Conservation (phyloP, 2,329 filamentous ascomycete species). For the Aspergillus pseudoglaucus region DNA sequence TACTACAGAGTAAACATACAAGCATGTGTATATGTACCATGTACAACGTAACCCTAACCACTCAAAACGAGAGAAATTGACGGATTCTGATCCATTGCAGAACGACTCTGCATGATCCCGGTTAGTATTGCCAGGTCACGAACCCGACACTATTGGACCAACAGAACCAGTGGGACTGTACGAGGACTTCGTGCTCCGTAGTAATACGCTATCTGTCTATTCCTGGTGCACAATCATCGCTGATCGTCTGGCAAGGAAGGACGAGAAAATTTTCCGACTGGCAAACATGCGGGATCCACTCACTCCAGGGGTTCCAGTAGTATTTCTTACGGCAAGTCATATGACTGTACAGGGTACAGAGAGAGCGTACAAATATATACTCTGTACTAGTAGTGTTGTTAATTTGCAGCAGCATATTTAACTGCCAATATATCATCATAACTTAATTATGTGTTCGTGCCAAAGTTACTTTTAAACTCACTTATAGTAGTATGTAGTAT, state of each 20-base stretch:
- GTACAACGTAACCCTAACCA: neutral
- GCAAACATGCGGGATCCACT: neutral
- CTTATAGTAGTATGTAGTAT: neutral
- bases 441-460: too few relatives aligned
- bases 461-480: neutral
- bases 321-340: neutral
- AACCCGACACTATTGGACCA: slow-evolving; percentile 6
- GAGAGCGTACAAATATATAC: neutral
- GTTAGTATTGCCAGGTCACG: neutral
- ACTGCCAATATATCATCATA: too few relatives aligned
- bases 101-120: neutral
- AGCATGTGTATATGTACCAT: neutral
- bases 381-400: neutral
- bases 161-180: neutral
- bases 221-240: slow-evolving; percentile 15
- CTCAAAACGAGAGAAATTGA: neutral
- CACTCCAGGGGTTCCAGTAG: neutral
- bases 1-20: neutral
- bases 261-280: slow-evolving; percentile 12
- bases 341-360: neutral
- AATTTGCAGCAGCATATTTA: too few relatives aligned
- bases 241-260: neutral
- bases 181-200: neutral
- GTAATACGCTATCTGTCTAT: slow-evolving; percentile 7
- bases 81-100: neutral